Conservation (phyloP, 306 rosid species). For the Hippophae gyantsensis region DNA sequence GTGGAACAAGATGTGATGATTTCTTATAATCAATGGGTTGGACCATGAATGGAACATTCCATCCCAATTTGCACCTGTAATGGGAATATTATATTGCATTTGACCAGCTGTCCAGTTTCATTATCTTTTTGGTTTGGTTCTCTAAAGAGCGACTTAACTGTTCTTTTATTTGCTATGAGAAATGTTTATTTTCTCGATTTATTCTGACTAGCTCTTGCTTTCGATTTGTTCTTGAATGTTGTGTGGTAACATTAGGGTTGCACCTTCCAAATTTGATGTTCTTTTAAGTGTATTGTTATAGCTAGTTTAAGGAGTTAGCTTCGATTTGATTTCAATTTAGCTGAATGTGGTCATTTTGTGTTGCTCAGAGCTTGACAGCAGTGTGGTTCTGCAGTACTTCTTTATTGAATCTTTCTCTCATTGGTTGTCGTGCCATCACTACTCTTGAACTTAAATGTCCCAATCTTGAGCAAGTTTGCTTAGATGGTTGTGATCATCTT, state of each 20-base stretch:
- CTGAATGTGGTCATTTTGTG: constrained; percentile 21
- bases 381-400: constrained; percentile 74
- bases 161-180: neutral
- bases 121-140: too few relatives aligned
- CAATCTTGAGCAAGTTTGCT: constrained; percentile 72
- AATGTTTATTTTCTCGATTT: neutral
- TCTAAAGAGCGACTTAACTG: too few relatives aligned
- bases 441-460: constrained; percentile 76
- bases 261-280: neutral
- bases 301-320: neutral
- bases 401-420: constrained; percentile 73
- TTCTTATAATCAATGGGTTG: too few relatives aligned
- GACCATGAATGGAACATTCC: too few relatives aligned
- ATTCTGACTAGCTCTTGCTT: too few relatives aligned
- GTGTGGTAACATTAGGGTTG: too few relatives aligned
- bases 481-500: constrained; percentile 96
- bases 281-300: neutral
- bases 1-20: too few relatives aligned
- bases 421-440: constrained; percentile 78
- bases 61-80: too few relatives aligned
- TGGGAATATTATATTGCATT: too few relatives aligned
- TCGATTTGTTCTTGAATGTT: too few relatives aligned
- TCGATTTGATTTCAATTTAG: neutral
- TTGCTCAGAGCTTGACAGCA: constrained; percentile 69
- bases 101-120: too few relatives aligned